phyloP scores from a whole-genome alignment of 108 stramenopile genomes.

The Nitzschia putrida region DNA sequence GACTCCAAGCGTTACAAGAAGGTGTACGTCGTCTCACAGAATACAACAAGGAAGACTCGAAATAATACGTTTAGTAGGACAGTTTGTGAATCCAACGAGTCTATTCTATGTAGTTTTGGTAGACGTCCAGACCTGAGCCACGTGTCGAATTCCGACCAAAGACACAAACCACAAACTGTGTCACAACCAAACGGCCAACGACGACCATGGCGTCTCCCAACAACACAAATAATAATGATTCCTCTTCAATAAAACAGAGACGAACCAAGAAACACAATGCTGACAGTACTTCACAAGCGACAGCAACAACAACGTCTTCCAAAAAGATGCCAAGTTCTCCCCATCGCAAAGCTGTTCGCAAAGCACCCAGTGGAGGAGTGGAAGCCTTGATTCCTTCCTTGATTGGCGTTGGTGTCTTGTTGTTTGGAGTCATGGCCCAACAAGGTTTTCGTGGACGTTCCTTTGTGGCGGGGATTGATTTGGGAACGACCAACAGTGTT shows the following conservation, averaged over 20 bases:
- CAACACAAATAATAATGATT: too few species aligned
- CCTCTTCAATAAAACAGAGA: too few species aligned
- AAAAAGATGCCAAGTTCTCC: slow-evolving; percentile 29
- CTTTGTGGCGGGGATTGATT: slow-evolving; percentile 81
- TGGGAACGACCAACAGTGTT: slow-evolving; percentile 87
- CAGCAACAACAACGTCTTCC: not conserved
- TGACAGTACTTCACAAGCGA: too few species aligned
- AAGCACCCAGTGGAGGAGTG: slow-evolving; percentile 53
- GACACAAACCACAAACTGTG: too few species aligned
- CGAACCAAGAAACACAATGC: too few species aligned
- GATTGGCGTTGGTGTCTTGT: slow-evolving; percentile 63
- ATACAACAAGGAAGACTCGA: slow-evolving; percentile 37
- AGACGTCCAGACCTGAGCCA: too few species aligned
- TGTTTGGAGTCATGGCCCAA: slow-evolving; percentile 73
- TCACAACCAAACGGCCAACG: too few species aligned
- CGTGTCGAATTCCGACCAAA: too few species aligned
- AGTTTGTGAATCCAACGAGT: too few species aligned
- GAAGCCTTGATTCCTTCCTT: slow-evolving; percentile 76
- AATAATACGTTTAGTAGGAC: too few species aligned
- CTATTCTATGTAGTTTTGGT: too few species aligned
- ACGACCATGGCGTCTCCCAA: too few species aligned
- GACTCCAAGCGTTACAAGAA: slow-evolving; percentile 58
- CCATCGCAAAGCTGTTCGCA: slow-evolving; percentile 41
- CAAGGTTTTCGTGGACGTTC: slow-evolving; percentile 83
- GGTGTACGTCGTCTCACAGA: slow-evolving; percentile 77